phyloP scores from a whole-genome alignment of 169 alveolate species.

The Cystoisospora suis region DNA sequence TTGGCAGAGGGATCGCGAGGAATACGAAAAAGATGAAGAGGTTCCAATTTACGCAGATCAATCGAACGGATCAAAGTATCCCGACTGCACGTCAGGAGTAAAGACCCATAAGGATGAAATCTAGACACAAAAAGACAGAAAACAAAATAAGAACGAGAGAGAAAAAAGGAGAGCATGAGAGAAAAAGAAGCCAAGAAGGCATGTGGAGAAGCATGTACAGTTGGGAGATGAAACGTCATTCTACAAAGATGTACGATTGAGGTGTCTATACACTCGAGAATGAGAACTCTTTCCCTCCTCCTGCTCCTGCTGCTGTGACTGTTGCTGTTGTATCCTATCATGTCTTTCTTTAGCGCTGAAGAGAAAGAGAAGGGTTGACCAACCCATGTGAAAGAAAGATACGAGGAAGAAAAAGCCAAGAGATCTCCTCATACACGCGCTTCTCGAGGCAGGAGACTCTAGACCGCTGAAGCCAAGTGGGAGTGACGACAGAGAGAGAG shows the following conservation, averaged over 20 bases:
- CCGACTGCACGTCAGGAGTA: constrained; percentile 60
- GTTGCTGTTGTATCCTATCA: no score
- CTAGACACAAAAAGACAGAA: neutral
- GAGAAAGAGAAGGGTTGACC: no score
- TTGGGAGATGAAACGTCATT: neutral
- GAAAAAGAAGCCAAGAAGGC: neutral
- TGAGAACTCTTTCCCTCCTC: no score
- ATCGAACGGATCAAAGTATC: constrained; percentile 49
- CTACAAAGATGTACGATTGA: no score
- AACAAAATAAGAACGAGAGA: neutral
- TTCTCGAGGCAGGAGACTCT: neutral
- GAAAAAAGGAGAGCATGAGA: neutral
- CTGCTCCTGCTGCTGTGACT: no score
- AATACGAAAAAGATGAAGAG: neutral
- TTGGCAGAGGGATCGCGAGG: neutral
- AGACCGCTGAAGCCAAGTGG: neutral
- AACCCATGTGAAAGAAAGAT: no score
- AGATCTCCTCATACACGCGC: neutral
- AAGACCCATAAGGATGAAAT: constrained; percentile 33
- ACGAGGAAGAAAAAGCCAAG: neutral
- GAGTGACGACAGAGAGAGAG: neutral
- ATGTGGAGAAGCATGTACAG: neutral
- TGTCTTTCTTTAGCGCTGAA: no score
- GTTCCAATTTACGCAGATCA: constrained; percentile 62
- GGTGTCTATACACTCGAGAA: no score